Percentiles rank a stretch among this genome's conserved stretches.
Evolutionary conservation across 2,329 filamentous ascomycete species (phyloP).

Genomic region (Bipolaris gigantea): DNA sequence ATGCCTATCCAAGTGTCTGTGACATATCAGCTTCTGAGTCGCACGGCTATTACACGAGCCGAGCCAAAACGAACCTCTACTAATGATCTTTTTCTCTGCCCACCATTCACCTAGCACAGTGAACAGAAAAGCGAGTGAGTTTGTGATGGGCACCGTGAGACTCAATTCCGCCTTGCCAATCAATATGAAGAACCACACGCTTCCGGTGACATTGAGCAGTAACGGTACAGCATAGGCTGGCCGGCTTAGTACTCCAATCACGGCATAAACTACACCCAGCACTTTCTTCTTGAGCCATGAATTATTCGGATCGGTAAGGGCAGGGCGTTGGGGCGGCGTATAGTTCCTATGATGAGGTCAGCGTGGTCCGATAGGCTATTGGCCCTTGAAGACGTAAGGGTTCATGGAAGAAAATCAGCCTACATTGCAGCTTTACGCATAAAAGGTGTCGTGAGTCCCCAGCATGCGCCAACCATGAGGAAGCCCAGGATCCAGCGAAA

Average conservation of each 20-base stretch:
- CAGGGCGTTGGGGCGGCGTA: constrained; percentile 52
- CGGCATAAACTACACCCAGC: constrained; percentile 70
- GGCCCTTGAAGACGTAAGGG: not conserved
- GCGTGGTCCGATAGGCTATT: not conserved
- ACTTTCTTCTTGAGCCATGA: constrained; percentile 66
- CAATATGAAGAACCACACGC: constrained; percentile 93
- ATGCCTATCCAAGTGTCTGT: constrained; percentile 83
- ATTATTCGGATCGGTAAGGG: constrained; percentile 42
- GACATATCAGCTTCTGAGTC: constrained; percentile 7
- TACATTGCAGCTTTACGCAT: constrained; percentile 79
- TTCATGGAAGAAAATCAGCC: not conserved
- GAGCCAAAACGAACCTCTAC: constrained; percentile 63
- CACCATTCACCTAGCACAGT: constrained; percentile 95
- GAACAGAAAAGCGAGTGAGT: constrained; percentile 93
- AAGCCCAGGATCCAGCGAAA: constrained; percentile 89
- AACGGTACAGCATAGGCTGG: constrained; percentile 84
- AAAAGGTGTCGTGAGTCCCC: constrained; percentile 88
- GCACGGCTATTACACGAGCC: not conserved
- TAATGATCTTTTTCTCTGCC: constrained; percentile 89
- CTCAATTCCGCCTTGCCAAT: constrained; percentile 92
- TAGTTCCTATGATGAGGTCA: constrained; percentile 54
- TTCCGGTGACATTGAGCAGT: constrained; percentile 86
- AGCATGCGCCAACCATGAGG: constrained; percentile 85
- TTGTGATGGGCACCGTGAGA: constrained; percentile 91
- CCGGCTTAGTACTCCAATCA: constrained; percentile 75